Conservation (phyloP, 352 stramenopile species). For the Globisporangium alternatum region DNA sequence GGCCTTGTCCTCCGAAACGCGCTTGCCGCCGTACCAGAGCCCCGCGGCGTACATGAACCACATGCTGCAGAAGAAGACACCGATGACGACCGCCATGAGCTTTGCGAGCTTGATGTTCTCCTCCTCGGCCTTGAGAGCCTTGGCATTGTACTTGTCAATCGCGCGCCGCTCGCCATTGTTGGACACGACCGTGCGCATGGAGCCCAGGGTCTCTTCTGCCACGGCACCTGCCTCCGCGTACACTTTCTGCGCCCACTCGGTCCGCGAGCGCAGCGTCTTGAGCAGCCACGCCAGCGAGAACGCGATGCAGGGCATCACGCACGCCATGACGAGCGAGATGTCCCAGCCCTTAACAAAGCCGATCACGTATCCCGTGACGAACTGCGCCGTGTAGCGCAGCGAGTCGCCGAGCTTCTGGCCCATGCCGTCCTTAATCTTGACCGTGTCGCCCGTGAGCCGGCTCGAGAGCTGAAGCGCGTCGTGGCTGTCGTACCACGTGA, state of each 20-base stretch:
- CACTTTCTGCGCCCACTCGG: slow-evolving; percentile 33
- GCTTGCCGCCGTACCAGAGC: slow-evolving; percentile 53
- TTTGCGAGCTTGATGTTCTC: slow-evolving; percentile 32
- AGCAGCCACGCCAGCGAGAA: slow-evolving; percentile 35
- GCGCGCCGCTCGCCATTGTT: slow-evolving; percentile 40
- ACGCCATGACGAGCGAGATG: slow-evolving; percentile 42
- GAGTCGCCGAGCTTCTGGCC: slow-evolving; percentile 47
- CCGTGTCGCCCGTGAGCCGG: slow-evolving; percentile 42
- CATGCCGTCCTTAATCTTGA: slow-evolving; percentile 63
- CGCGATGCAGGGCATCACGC: slow-evolving; percentile 41
- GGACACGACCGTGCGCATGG: slow-evolving; percentile 59
- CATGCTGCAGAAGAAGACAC: slow-evolving; percentile 35
- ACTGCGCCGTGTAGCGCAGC: slow-evolving; percentile 33
- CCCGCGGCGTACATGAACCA: slow-evolving; percentile 45
- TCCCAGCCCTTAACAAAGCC: slow-evolving; percentile 48
- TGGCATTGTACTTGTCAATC: slow-evolving; percentile 37
- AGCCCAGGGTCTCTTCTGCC: slow-evolving; percentile 54
- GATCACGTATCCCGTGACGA: slow-evolving; percentile 40
- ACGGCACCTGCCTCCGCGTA: slow-evolving; percentile 48
- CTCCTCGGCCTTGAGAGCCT: slow-evolving; percentile 23
- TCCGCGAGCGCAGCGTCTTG: slow-evolving; percentile 18
- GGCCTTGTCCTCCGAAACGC: slow-evolving; percentile 31
- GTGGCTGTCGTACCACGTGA: slow-evolving; percentile 47
- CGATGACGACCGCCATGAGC: slow-evolving; percentile 23
- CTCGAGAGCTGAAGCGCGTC: slow-evolving; percentile 42